Evolutionary conservation across 2,329 filamentous ascomycete genomes (phyloP), one percentile per base, ranked within the genome.

Genomic region (Scytalidium lignicola): DNA sequence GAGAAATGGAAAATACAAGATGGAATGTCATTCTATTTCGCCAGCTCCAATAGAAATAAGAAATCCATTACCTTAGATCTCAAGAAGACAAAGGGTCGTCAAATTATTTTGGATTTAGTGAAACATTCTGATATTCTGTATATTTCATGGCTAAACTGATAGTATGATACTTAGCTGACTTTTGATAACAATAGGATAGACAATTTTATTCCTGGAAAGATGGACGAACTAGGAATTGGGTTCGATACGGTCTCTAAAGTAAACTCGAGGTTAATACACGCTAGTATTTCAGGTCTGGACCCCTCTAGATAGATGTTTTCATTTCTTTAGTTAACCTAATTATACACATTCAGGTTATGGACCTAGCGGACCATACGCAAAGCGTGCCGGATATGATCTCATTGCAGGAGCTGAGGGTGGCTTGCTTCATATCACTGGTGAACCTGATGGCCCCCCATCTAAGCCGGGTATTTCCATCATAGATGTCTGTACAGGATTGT

Each of bases 381-480:
- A 63, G 23, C 62, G 71, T 8, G 67, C 70, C 6, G 72, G 72
- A 0, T 74, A 74, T 55, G 71, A 74, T 52, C 67, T 67, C 10
- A 74, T 75, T 20, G 91, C 99, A 10, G 93, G 99, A 73, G 93
- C 93, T 51, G 93, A 97, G 66, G 91, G 99, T 71, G 93, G 93
- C 1, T 72, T 99, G 49, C 99, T 99, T 93, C 93, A 99, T 70
- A 97, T 99, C 60, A 99, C 93, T 0, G 93, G 93, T 26, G 80
- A 80, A 52, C 79, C 91, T 49, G 62, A 69, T 18, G 67, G 70
- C 0, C 63, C 64, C 1, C 72, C 72, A 0, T 67, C 68, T 0
- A 60, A 69, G 9, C 67, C 70, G 1, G 72, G 72, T 1, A 53
- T 74, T 1, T 70, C 70, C 2, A 55, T 74, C 29, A 70, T 67